Percentiles rank a stretch among this genome's conserved stretches.
phyloP scores from a whole-genome alignment of 495 filamentous ascomycete genomes.

The Annulohypoxylon stygium region DNA sequence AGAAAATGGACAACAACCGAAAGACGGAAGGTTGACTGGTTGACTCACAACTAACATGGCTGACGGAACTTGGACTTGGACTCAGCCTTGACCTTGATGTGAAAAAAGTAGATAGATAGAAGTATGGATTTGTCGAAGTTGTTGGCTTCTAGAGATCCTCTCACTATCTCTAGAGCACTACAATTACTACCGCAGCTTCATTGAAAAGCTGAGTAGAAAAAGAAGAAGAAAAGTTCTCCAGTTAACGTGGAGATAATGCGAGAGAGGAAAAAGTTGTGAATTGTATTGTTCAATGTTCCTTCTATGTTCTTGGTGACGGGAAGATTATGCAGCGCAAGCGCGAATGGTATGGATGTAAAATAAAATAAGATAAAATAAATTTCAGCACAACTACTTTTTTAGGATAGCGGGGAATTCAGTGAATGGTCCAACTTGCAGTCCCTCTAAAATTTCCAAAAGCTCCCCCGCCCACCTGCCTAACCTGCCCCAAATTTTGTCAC shows the following conservation, averaged over 20 bases:
- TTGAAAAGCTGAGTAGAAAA: slow-evolving; percentile 51
- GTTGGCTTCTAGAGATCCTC: slow-evolving; percentile 74
- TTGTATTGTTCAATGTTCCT: slow-evolving; percentile 2
- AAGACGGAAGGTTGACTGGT: slow-evolving; percentile 43
- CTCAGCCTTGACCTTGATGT: slow-evolving; percentile 18
- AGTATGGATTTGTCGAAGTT: slow-evolving; percentile 40
- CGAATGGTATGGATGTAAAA: slow-evolving; percentile 5
- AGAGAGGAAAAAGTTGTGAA: not conserved
- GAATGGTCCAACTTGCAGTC: slow-evolving; percentile 23
- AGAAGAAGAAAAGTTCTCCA: slow-evolving; percentile 10
- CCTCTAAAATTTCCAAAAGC: not conserved
- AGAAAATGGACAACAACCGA: not conserved
- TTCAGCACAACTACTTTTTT: slow-evolving; percentile 38
- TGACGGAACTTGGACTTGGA: slow-evolving; percentile 21
- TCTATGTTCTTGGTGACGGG: slow-evolving; percentile 2
- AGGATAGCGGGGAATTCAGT: slow-evolving; percentile 45
- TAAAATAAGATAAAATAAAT: slow-evolving; percentile 25
- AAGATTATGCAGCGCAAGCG: slow-evolving; percentile 24
- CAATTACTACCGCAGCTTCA: slow-evolving; percentile 74
- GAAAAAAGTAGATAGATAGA: slow-evolving; percentile 25
- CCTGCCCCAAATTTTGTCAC: slow-evolving; percentile 18
- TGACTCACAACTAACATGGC: slow-evolving; percentile 61
- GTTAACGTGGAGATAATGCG: slow-evolving; percentile 15
- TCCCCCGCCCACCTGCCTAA: slow-evolving; percentile 17
- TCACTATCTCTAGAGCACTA: slow-evolving; percentile 79